Evolutionary conservation across 2,329 filamentous ascomycete genomes (phyloP).

Genomic region (Fusarium sterilihyphosum): DNA sequence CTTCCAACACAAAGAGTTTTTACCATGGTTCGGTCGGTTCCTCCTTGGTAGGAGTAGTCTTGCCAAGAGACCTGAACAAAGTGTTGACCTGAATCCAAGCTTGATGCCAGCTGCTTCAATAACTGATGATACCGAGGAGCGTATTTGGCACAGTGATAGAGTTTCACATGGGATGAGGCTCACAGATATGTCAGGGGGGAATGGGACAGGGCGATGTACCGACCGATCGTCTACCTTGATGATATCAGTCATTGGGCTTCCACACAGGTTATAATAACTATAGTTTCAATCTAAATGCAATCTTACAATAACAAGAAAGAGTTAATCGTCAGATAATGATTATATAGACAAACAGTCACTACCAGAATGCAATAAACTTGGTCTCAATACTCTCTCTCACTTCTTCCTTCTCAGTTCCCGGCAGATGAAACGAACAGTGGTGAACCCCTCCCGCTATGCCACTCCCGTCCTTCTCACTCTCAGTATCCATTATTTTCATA

Average conservation of each 20-base stretch:
- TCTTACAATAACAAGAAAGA: background rate
- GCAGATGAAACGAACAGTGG: background rate
- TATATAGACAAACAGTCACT: background rate
- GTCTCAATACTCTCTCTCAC: background rate
- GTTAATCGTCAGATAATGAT: accelerated
- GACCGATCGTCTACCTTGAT: too few relatives aligned
- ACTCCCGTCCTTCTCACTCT: background rate
- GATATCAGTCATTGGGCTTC: background rate
- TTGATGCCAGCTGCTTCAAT: too few relatives aligned
- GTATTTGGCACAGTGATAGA: too few relatives aligned
- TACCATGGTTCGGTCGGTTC: too few relatives aligned
- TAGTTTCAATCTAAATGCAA: background rate
- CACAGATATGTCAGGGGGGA: too few relatives aligned
- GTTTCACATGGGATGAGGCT: too few relatives aligned
- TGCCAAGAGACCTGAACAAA: too few relatives aligned
- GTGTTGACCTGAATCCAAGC: too few relatives aligned
- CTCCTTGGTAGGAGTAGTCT: too few relatives aligned
- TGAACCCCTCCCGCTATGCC: background rate
- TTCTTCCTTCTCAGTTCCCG: background rate
- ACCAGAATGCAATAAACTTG: background rate
- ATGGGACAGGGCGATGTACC: too few relatives aligned
- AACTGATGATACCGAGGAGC: too few relatives aligned
- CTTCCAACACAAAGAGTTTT: too few relatives aligned
- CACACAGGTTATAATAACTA: background rate
- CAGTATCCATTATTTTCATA: background rate